Evolutionary conservation across 2,329 filamentous ascomycete genomes (phyloP), one percentile per base, ranked within the genome.

Genomic region (Curvularia sp.): DNA sequence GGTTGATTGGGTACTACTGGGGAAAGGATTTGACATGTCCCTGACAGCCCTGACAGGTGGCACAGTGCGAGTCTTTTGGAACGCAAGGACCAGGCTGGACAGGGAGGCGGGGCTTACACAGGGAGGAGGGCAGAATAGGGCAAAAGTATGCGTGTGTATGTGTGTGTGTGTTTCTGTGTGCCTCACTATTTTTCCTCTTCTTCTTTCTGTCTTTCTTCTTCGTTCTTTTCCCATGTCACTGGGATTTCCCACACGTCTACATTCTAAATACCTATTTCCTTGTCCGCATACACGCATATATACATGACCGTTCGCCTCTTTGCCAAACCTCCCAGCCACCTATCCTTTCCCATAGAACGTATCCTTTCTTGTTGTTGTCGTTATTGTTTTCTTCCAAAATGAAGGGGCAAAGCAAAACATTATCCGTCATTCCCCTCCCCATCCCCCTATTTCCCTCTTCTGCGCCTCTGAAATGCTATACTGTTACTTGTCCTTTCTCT

Each of bases 31-130:
- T 56, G 50, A 43, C 59, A 62, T 59, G 57, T 49, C 47, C 54
- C 53, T 68, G 65, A 68, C 66, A 68, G 60, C 46, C 19, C 62
- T 70, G 67, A 70, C 64, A 70, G 67, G 63, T 69, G 54, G 36
- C 49, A 67, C 49, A 36, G 66, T 70, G 53, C 66, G 63, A 67
- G 64, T 56, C 46, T 60, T 43, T 49, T 23, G 32, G 27, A 21
- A 41, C 32, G 47, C 49, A 49, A 34, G 23, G 32, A n/a, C 32
- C 27, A 32, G 36, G 38, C 43, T 47, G 18, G 38, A 39, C 41
- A 39, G 15, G 9, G 25, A 30, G 43, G n/a, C 25, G 18, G 23
- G 19, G n/a, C 23, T 21, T 23, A 36, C 52, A 19, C 7, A 53
- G n/a, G 43, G 42, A 10, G 25, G 30, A 3, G 19, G 18, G 42